These are phyloP conservation scores for Nicotiana undulata DNA, from an alignment of 257 asterid genomes.

Conservation along the genomic window DNA sequence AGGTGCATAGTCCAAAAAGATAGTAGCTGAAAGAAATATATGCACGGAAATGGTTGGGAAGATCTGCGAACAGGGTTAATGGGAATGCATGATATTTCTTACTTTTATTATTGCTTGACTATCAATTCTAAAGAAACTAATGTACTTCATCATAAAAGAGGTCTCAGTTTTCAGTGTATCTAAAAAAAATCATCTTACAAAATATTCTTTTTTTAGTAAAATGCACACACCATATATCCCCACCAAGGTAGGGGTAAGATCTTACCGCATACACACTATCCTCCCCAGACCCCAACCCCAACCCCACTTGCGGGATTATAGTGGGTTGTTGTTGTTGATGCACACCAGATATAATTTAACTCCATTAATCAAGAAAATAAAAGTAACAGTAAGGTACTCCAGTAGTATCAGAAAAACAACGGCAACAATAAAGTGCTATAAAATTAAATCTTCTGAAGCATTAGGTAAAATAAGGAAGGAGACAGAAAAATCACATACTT, in stretches of 20 bases:
- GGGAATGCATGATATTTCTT: not conserved
- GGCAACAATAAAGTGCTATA: not conserved
- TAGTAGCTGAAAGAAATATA: not conserved
- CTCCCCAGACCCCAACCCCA: too few species aligned
- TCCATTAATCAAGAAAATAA: not conserved
- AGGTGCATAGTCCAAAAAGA: not conserved
- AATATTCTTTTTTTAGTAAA: not conserved
- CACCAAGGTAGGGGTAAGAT: too few species aligned
- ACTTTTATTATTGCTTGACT: not conserved
- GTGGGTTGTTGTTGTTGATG: too few species aligned
- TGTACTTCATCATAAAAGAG: not conserved
- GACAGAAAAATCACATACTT: conserved; percentile 32
- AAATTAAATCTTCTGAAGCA: not conserved
- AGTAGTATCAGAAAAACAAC: not conserved
- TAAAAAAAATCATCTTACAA: not conserved
- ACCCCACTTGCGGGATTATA: too few species aligned
- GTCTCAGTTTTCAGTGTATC: not conserved
- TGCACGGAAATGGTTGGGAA: not conserved
- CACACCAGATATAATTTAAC: too few species aligned
- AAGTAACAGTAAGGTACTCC: not conserved
- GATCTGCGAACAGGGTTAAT: not conserved
- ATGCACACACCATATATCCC: not conserved
- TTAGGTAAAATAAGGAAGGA: conserved; percentile 4
- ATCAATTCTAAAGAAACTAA: not conserved
- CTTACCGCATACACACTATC: too few species aligned